Conservation (phyloP, 2,329 filamentous ascomycete genomes). For the Ascochyta viciae-villosae region DNA sequence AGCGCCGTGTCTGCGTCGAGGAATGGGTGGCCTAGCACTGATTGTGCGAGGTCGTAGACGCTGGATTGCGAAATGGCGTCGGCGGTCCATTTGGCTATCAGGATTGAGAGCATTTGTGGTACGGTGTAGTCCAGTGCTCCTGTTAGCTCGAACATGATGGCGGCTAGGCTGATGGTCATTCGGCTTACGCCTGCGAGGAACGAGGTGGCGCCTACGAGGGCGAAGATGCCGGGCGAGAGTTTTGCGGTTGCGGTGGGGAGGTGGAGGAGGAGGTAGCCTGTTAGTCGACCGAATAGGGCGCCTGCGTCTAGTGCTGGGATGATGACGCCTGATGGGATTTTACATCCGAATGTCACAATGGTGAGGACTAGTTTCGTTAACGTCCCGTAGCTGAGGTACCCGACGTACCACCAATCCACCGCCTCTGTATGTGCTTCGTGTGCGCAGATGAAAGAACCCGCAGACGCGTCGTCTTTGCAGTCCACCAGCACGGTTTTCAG, state of each 20-base stretch:
- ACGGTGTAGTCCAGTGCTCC: slow-evolving; percentile 65
- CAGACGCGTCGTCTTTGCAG: slow-evolving; percentile 51
- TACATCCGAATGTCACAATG: slow-evolving; percentile 66
- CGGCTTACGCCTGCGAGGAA: slow-evolving; percentile 66
- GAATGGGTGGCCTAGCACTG: slow-evolving; percentile 65
- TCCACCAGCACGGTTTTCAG: slow-evolving; percentile 65
- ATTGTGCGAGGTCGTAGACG: slow-evolving; percentile 67
- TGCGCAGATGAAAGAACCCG: slow-evolving; percentile 58
- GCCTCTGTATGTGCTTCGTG: slow-evolving; percentile 52
- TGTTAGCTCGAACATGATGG: slow-evolving; percentile 68
- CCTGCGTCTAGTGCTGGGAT: slow-evolving; percentile 66
- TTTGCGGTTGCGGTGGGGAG: slow-evolving; percentile 27
- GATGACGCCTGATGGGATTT: slow-evolving; percentile 67
- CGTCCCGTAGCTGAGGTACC: slow-evolving; percentile 61
- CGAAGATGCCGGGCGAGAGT: slow-evolving; percentile 64
- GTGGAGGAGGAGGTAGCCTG: slow-evolving; percentile 53
- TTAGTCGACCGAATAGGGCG: slow-evolving; percentile 63
- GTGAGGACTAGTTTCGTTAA: slow-evolving; percentile 63
- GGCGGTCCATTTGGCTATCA: slow-evolving; percentile 66
- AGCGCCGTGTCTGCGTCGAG: slow-evolving; percentile 61
- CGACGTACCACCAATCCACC: slow-evolving; percentile 53
- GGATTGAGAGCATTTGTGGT: slow-evolving; percentile 66
- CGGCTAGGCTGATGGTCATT: slow-evolving; percentile 65
- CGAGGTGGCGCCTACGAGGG: slow-evolving; percentile 66
- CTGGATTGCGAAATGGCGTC: slow-evolving; percentile 61